Evolutionary conservation across 2,329 filamentous ascomycete genomes (phyloP), one percentile per base, ranked within the genome.

Genomic region (Fusarium chuoi): DNA sequence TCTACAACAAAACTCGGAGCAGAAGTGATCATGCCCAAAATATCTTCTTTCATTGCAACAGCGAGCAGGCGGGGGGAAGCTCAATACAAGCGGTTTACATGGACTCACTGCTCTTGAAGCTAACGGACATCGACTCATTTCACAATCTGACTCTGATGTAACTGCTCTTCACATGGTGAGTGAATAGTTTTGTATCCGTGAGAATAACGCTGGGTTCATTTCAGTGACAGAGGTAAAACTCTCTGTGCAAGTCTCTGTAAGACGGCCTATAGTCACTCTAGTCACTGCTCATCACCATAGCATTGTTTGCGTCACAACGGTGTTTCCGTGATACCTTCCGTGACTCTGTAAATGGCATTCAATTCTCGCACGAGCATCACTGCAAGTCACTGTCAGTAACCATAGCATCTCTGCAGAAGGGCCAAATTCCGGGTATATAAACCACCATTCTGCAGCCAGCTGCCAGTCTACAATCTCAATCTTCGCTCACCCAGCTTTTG

Each of bases 281-380:
- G 13, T 20, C 26, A 22, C 26, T 28, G 20, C 20, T 9, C 15
- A 4, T 22, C 45, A 8, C 45, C 15, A 6, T 15, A 11, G 3
- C 26, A 48, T 6, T 10, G 9, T 33, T 33, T 15, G 6, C 7
- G 20, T 5, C 11, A 22, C 8, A 7, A 11, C 26, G 0, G 6
- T 6, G 26, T 28, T 20, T 17, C 20, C 3, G 4, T 6, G 3
- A 22, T 15, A 15, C 0, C 26, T 30, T 17, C 9, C 45, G 9
- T 4, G 2, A 4, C 26, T 30, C 45, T 4, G 26, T 48, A 14
- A 30, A 17, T 48, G 26, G 11, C 3, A 5, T 9, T 33, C 28
- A 14, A 6, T 33, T 51, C 3, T 26, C 28, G 17, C 0, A n/a
- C 46, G 2, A 24, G 5, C 4, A 33, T 14, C 28, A 33, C 46